phyloP scores from a whole-genome alignment of 2,329 filamentous ascomycete genomes.

The Neodidymelliopsis sp. region DNA sequence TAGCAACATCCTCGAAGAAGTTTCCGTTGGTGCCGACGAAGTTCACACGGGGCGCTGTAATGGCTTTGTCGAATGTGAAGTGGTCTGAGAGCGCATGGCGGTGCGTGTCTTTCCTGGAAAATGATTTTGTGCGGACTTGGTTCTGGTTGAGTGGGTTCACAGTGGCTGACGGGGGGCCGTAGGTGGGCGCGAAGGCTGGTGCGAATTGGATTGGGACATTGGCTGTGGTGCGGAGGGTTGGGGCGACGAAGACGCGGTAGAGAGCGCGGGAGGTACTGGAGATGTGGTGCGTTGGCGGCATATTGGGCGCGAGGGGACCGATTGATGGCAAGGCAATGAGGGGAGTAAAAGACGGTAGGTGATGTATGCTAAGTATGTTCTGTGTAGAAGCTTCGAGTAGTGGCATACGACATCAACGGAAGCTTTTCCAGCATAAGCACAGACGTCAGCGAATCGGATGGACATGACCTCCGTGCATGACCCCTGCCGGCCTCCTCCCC shows the following conservation, averaged over 20 bases:
- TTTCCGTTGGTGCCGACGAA: conserved; percentile 52
- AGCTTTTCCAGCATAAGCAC: conserved; percentile 25
- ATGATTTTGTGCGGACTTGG: conserved; percentile 28
- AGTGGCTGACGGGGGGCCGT: conserved; percentile 9
- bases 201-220: conserved; percentile 28
- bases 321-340: background rate
- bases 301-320: conserved; percentile 9
- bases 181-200: conserved; percentile 24
- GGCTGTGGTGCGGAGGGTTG: conserved; percentile 34
- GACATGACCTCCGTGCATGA: background rate
- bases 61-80: conserved; percentile 58
- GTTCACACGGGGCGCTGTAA: conserved; percentile 54
- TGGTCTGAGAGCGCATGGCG: conserved; percentile 50
- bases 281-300: conserved; percentile 45
- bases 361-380: background rate
- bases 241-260: conserved; percentile 54
- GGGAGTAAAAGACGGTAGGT: background rate
- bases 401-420: conserved; percentile 12
- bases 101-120: conserved; percentile 38
- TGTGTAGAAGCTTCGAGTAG: conserved; percentile 1
- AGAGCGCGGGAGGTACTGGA: conserved; percentile 50
- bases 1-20: conserved; percentile 45
- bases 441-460: conserved; percentile 24
- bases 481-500: conserved; percentile 22
- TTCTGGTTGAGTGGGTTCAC: conserved; percentile 20